These are phyloP conservation scores for Ceratobasidium sp. DNA, from an alignment of 1,284 basidiomycete genomes.

Conservation along the genomic window DNA sequence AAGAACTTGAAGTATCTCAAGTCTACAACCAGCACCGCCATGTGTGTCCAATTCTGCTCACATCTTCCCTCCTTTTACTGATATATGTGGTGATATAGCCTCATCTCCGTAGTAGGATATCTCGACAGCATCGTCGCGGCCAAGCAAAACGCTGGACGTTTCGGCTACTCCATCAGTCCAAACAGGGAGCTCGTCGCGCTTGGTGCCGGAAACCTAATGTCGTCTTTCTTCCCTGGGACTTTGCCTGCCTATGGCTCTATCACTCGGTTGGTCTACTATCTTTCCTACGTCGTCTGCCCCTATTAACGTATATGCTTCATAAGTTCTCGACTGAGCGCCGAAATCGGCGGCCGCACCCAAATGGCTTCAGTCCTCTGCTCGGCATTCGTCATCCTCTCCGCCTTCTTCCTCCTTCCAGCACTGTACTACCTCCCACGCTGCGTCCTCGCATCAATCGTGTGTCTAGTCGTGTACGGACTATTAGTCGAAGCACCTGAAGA, in stretches of 20 bases:
- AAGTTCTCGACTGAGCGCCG: slow-evolving; percentile 86
- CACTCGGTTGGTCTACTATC: slow-evolving; percentile 67
- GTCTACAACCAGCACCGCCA: slow-evolving; percentile 81
- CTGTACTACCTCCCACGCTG: slow-evolving; percentile 85
- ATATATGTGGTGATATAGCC: slow-evolving; percentile 57
- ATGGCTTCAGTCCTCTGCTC: slow-evolving; percentile 88
- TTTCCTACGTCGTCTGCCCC: slow-evolving; percentile 24
- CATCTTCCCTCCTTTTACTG: slow-evolving; percentile 22
- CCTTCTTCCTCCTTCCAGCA: slow-evolving; percentile 86
- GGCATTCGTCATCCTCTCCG: slow-evolving; percentile 79
- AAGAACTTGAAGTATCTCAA: slow-evolving; percentile 74
- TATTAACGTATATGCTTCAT: not conserved
- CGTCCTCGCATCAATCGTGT: slow-evolving; percentile 83
- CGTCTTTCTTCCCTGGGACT: slow-evolving; percentile 85
- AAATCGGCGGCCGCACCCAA: slow-evolving; percentile 87
- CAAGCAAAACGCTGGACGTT: slow-evolving; percentile 86
- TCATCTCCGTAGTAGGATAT: slow-evolving; percentile 81
- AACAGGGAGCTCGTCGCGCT: slow-evolving; percentile 92
- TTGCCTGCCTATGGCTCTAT: slow-evolving; percentile 91
- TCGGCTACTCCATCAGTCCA: slow-evolving; percentile 88
- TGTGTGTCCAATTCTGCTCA: slow-evolving; percentile 63
- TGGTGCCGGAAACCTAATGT: slow-evolving; percentile 80
- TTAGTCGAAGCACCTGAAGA: slow-evolving; percentile 91
- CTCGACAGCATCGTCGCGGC: slow-evolving; percentile 87
- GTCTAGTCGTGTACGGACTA: slow-evolving; percentile 85